Evolutionary conservation across 495 filamentous ascomycete genomes (phyloP), one percentile per base, ranked within the genome.

Genomic region (Elasticomyces elasticus): DNA sequence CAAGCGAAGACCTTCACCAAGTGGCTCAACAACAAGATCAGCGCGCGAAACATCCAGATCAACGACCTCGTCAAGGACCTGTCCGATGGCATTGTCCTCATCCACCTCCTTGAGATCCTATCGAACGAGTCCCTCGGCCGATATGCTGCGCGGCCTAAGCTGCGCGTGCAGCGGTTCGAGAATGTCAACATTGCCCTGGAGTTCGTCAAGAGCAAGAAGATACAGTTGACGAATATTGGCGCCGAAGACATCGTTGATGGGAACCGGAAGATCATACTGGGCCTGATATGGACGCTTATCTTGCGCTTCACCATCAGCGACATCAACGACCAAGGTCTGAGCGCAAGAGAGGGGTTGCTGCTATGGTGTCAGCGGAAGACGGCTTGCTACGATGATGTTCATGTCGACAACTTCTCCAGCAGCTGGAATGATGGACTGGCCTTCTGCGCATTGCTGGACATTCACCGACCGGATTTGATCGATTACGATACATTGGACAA

Each of bases 351-450:
- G 68, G 92, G 92, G 47, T 71, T 98, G 60, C 69, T 98, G 42
- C 72, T 98, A 20, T 98, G 92, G 92, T 97, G 94, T 76, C 91
- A 98, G 71, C 77, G 92, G 52, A 98, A 98, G 71, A 98, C 92
- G 23, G 92, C 92, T 13, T 97, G 92, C 68, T 98, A 98, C 66
- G 89, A 95, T 52, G 92, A 91, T 61, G 90, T 98, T 4, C 83
- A 96, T 54, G 86, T 98, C 24, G 77, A 84, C 13, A 90, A 98
- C 67, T 98, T 98, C 73, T 95, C 87, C 23, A 75, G 75, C 23
- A 95, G 90, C 64, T 98, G 92, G 92, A 98, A 96, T 62, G 85
- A 98, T 68, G 92, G 92, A 19, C 72, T 97, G 51, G 92, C 92
- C 37, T 98, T 98, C 66, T 98, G 92, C 67, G 94, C 92, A 13